Evolutionary conservation across 2,329 filamentous ascomycete species (phyloP), one percentile per base, ranked within the genome.

Genomic region (Colletotrichum acutatum): DNA sequence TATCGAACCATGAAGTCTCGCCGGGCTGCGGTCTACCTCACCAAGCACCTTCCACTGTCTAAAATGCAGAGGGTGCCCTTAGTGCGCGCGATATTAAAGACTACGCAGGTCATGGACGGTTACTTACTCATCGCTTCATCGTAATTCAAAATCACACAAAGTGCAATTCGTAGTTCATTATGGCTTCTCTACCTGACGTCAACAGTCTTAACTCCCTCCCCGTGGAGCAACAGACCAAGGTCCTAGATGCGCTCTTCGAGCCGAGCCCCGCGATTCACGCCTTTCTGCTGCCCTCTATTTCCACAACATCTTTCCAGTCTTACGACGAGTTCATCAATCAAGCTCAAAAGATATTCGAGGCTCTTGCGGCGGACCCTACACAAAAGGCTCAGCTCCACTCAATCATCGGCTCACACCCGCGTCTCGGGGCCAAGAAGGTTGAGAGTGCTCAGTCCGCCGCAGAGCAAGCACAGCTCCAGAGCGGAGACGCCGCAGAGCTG

Each of bases 201-300:
- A 80, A 85, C 58, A 83, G 84, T 16, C 84, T 97, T 52, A 84
- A 87, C 30, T 83, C 84, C 59, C 87, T 92, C 61, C 80, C 90
- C 22, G 86, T 90, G 34, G 78, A 85, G 32, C 84, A 88, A 24
- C 88, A 93, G 68, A 86, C 86, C 49, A 79, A 82, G 5, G 85
- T 91, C 62, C 89, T 98, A 61, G 94, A 97, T 83, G 87, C 91
- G 4, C 91, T 98, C 72, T 98, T 98, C 82, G 95, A 98, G 81
- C 94, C 94, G 19, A 95, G 92, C 66, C 85, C 89, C 0, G 89
- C 92, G 63, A 90, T 98, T 1, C 94, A 96, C 81, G 86, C 88
- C 14, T 87, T 97, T 16, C 90, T 93, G 19, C 80, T 94, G 6
- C 93, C 93, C 2, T 84, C 92, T 2, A 85, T 97, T n/a, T 86